Conservation (phyloP, 2,329 filamentous ascomycete genomes). For the Ceratocystis lukuohia region DNA sequence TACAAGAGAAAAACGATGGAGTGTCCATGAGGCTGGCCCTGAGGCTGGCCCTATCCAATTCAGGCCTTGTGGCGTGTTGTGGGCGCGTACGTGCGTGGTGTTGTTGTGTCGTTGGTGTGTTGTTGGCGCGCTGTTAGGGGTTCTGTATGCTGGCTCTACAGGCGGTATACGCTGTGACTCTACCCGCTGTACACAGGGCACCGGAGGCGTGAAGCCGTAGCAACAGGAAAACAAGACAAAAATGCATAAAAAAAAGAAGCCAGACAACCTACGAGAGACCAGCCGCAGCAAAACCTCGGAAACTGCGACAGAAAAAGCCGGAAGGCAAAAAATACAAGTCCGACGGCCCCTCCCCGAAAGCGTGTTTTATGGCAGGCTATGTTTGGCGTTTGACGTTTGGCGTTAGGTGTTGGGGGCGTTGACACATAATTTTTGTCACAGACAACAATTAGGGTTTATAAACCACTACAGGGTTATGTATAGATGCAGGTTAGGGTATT, state of each 20-base stretch:
- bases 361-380: neutral
- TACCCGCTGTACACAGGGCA: neutral
- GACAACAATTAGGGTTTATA: too few relatives aligned
- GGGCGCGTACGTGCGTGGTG: neutral
- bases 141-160: neutral
- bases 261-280: neutral
- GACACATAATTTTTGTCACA: too few relatives aligned
- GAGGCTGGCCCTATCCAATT: neutral
- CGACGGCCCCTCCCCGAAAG: neutral
- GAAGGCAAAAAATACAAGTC: neutral
- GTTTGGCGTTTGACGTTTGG: neutral
- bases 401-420: too few relatives aligned
- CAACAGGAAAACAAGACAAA: neutral
- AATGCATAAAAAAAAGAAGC: neutral
- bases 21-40: neutral
- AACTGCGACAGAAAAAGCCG: neutral
- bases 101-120: too few relatives aligned
- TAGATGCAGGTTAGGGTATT: too few relatives aligned
- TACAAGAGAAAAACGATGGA: neutral
- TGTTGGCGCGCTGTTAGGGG: neutral
- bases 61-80: neutral
- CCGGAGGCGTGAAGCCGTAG: neutral
- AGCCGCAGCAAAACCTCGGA: neutral
- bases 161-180: neutral
- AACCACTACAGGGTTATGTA: fast-evolving